Conservation (phyloP, 2,329 filamentous ascomycete species). For the Balansia obtecta region DNA sequence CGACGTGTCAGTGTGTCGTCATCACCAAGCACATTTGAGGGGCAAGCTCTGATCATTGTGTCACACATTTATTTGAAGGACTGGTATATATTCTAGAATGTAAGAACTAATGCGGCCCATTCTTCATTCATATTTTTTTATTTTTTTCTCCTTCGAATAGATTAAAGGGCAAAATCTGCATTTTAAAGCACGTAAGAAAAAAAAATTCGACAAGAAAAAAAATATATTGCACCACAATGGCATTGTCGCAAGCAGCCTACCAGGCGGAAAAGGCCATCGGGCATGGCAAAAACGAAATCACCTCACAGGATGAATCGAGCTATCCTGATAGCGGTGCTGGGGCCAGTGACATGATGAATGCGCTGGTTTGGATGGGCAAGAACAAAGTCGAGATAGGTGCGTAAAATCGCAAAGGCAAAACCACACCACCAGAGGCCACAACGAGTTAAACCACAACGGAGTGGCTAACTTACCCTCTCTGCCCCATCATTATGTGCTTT, state of each 20-base stretch:
- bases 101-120: not conserved
- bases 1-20: not conserved
- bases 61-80: not conserved
- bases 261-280: constrained; percentile 54
- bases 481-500: too few species aligned
- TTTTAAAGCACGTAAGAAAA: too few species aligned
- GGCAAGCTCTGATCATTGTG: not conserved
- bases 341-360: constrained; percentile 57
- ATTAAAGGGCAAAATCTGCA: not conserved
- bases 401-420: too few species aligned
- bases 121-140: not conserved
- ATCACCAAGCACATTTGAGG: not conserved
- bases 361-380: constrained; percentile 72
- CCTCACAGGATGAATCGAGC: constrained; percentile 56
- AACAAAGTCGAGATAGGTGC: constrained; percentile 58
- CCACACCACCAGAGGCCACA: too few species aligned
- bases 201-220: not conserved
- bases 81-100: not conserved
- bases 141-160: too few species aligned
- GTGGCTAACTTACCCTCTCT: too few species aligned
- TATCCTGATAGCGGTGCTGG: constrained; percentile 37
- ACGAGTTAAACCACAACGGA: too few species aligned
- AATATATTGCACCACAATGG: not conserved
- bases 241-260: constrained; percentile 49
- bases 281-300: constrained; percentile 52